A percentile compares a stretch with the other conserved stretches of the same genome.
Conservation (phyloP, 345 rosid species). For the Euphorbia pulcherrima region DNA sequence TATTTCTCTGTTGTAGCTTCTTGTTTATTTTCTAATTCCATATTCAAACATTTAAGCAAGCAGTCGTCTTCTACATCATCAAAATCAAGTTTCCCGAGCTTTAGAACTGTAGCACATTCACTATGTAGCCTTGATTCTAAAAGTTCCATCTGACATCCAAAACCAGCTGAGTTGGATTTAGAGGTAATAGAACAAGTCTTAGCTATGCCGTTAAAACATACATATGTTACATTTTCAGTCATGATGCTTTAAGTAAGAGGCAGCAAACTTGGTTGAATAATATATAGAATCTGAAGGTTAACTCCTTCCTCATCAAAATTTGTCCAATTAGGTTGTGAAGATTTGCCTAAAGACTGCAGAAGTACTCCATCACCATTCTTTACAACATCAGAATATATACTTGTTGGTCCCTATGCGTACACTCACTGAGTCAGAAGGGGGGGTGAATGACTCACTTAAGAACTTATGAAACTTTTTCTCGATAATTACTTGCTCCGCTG, state of each 20-base stretch:
- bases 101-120: slow-evolving; percentile 27
- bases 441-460: too few relatives aligned
- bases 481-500: too few relatives aligned
- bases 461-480: too few relatives aligned
- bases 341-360: slow-evolving; percentile 15
- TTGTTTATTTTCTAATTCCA: slow-evolving; percentile 23
- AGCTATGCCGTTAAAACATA: slow-evolving; percentile 13
- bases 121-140: slow-evolving; percentile 21
- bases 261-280: slow-evolving; percentile 14
- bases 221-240: slow-evolving; percentile 15
- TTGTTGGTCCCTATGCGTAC: too few relatives aligned
- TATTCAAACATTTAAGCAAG: slow-evolving; percentile 21
- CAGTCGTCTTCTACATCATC: slow-evolving; percentile 31
- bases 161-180: slow-evolving; percentile 25
- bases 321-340: slow-evolving; percentile 8
- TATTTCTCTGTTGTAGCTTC: slow-evolving; percentile 12
- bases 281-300: slow-evolving; percentile 17
- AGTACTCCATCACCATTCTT: neutral
- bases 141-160: slow-evolving; percentile 23
- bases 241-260: slow-evolving; percentile 18
- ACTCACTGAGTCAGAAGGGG: too few relatives aligned
- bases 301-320: slow-evolving; percentile 2
- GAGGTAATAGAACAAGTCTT: slow-evolving; percentile 29
- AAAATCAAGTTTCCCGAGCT: slow-evolving; percentile 44
- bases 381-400: neutral